Base-by-base conservation (phyloP, 1,284 basidiomycete genomes). In the Naganishia liquefaciens region DNA sequence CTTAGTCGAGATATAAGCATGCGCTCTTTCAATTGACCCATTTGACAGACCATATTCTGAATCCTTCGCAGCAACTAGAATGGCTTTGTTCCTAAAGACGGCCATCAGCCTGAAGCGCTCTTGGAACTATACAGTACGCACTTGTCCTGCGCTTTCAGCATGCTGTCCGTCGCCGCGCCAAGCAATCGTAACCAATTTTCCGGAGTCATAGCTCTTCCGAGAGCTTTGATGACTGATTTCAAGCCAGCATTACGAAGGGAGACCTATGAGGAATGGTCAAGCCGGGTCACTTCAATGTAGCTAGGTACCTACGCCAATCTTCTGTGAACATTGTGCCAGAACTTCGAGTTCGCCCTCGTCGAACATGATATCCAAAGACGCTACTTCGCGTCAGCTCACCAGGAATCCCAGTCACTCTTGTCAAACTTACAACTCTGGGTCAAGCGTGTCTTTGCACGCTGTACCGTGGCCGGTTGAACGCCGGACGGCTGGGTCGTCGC, bases 311-410 rank as follows among this genome's bases (percentile, higher is more conserved):
- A 88, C 86, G 0, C 83, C 81, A 17, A 87, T 80, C 75, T 88
- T 89, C 58, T 80, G 80, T 6, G 87, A 88, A 70, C 81, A 84
- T 2, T 81, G 77, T n/a, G 77, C 81, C 43, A 87, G 85, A 13
- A 87, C 77, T 40, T 83, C 79, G 21, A 85, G 72, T 19, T 80
- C 55, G 43, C 54, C 44, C 13, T 68, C 66, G 9, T 60, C 62
- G 17, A 51, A 42, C 10, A 43, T 47, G 15, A 61, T 28, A 17
- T 69, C 68, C n/a, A 58, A 39, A 15, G 63, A 66, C 15, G 51
- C 54, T 57, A 42, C 52, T 6, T 37, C 13, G 46, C 3, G 37
- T 52, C 19, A 43, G 25, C n/a, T n/a, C n/a, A n/a, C 9, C 33
- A 37, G 13, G 7, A 9, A 37, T 37, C 9, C 33, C 33, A 7